Evolutionary conservation across 2,329 filamentous ascomycete genomes (phyloP).

Genomic region (Grosmannia clavigera): DNA sequence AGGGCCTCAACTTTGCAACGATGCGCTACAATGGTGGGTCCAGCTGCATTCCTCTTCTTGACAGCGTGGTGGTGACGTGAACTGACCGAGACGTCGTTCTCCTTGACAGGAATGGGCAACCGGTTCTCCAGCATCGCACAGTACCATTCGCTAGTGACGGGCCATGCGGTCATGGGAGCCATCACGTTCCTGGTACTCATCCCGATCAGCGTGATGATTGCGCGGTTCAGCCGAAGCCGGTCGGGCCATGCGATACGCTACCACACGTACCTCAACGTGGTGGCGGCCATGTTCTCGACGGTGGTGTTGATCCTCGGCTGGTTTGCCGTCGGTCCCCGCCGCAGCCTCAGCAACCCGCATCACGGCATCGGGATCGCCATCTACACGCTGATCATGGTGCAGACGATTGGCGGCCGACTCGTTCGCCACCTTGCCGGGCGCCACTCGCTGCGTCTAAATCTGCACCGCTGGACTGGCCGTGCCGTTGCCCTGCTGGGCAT

Average conservation of each 20-base stretch:
- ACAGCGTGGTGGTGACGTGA: not conserved
- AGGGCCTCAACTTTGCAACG: constrained; percentile 66
- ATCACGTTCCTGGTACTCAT: constrained; percentile 65
- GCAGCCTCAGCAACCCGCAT: constrained; percentile 68
- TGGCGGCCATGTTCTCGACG: constrained; percentile 55
- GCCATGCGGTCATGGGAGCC: constrained; percentile 59
- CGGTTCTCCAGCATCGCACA: constrained; percentile 56
- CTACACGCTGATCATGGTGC: constrained; percentile 59
- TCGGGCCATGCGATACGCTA: constrained; percentile 50
- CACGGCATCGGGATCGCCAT: constrained; percentile 74
- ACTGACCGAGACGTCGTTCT: not conserved
- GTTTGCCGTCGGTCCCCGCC: constrained; percentile 61
- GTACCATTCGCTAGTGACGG: constrained; percentile 59
- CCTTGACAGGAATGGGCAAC: constrained; percentile 60
- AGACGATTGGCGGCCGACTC: constrained; percentile 56
- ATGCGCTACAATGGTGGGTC: constrained; percentile 70
- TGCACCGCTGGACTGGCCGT: constrained; percentile 84
- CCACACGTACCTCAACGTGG: constrained; percentile 63
- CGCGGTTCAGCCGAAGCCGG: constrained; percentile 55
- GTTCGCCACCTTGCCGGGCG: constrained; percentile 40
- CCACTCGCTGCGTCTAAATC: constrained; percentile 40
- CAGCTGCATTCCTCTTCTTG: too few relatives aligned
- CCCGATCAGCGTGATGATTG: constrained; percentile 60
- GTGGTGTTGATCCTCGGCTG: constrained; percentile 64
- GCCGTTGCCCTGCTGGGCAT: constrained; percentile 70